Percentiles rank a stretch among this genome's conserved stretches.
Conservation (phyloP, 345 rosid species). For the Brassica cretica region DNA sequence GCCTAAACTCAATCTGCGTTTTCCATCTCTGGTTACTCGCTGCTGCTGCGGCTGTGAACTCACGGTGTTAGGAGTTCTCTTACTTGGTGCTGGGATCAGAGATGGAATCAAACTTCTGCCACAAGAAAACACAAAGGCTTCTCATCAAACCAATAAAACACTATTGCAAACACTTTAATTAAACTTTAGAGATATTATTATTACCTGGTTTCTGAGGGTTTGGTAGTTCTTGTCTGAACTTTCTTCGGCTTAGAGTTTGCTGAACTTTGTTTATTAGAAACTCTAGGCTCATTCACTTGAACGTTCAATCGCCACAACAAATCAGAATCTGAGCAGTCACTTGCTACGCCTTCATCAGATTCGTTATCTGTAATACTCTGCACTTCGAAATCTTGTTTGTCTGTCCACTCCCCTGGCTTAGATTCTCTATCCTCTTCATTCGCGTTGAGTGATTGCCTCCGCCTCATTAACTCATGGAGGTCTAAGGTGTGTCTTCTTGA, state of each 20-base stretch:
- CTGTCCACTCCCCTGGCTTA: background rate
- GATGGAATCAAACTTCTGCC: slow-evolving; percentile 74
- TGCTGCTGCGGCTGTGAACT: slow-evolving; percentile 37
- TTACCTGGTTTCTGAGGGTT: slow-evolving; percentile 54
- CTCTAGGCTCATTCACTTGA: slow-evolving; percentile 58
- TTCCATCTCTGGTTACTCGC: slow-evolving; percentile 42
- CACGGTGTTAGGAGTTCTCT: slow-evolving; percentile 47
- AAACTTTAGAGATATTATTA: background rate
- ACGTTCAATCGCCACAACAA: slow-evolving; percentile 53
- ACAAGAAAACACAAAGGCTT: background rate
- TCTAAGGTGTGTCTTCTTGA: background rate
- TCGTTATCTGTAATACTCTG: slow-evolving; percentile 54
- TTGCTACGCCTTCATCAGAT: slow-evolving; percentile 64
- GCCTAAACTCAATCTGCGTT: slow-evolving; percentile 51
- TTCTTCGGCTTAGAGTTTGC: slow-evolving; percentile 54
- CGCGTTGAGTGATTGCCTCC: background rate
- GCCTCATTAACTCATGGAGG: background rate
- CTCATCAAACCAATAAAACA: background rate
- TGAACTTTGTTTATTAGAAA: slow-evolving; percentile 41
- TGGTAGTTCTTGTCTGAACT: slow-evolving; percentile 50
- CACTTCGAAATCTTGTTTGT: slow-evolving; percentile 46
- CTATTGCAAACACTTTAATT: background rate
- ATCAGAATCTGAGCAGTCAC: slow-evolving; percentile 80
- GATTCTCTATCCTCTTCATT: background rate
- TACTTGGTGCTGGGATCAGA: slow-evolving; percentile 62